Conservation (phyloP, 768 basidiomycete genomes). For the Dioszegia hungarica region DNA sequence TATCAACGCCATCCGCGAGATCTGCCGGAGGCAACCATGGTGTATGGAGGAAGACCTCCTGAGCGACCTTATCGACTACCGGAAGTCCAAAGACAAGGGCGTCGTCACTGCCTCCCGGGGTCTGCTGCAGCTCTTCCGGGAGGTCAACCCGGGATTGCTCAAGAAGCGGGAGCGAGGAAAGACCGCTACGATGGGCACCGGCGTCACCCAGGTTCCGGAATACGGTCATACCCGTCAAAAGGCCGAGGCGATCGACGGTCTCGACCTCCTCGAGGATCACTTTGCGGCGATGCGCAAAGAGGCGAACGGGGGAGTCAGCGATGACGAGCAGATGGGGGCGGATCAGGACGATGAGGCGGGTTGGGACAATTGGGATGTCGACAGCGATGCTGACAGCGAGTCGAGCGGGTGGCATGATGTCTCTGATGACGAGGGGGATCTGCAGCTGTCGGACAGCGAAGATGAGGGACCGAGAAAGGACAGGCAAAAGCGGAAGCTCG, state of each 20-base stretch:
- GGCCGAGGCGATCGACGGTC: slow-evolving; percentile 81
- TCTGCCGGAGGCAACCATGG: slow-evolving; percentile 93
- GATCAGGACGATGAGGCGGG: slow-evolving; percentile 60
- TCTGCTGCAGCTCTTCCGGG: slow-evolving; percentile 82
- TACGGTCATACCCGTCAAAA: slow-evolving; percentile 75
- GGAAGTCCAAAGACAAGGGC: slow-evolving; percentile 89
- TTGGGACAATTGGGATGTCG: slow-evolving; percentile 87
- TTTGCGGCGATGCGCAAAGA: slow-evolving; percentile 67
- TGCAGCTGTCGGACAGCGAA: slow-evolving; percentile 83
- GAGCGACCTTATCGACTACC: slow-evolving; percentile 87
- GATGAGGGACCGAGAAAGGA: slow-evolving; percentile 55
- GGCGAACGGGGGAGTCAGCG: slow-evolving; percentile 51
- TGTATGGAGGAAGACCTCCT: slow-evolving; percentile 93
- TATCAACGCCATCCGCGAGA: slow-evolving; percentile 89
- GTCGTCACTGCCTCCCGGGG: slow-evolving; percentile 85
- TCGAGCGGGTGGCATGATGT: slow-evolving; percentile 77
- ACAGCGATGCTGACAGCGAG: slow-evolving; percentile 48
- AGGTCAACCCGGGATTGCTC: slow-evolving; percentile 88
- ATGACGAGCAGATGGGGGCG: slow-evolving; percentile 48
- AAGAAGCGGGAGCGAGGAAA: slow-evolving; percentile 84
- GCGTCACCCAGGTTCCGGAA: slow-evolving; percentile 61
- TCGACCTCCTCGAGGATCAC: slow-evolving; percentile 82
- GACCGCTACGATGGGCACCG: slow-evolving; percentile 72
- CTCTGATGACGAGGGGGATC: slow-evolving; percentile 61
- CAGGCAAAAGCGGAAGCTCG: slow-evolving; percentile 23